phyloP scores from a whole-genome alignment of 768 basidiomycete species.

The Mycena alexandri region DNA sequence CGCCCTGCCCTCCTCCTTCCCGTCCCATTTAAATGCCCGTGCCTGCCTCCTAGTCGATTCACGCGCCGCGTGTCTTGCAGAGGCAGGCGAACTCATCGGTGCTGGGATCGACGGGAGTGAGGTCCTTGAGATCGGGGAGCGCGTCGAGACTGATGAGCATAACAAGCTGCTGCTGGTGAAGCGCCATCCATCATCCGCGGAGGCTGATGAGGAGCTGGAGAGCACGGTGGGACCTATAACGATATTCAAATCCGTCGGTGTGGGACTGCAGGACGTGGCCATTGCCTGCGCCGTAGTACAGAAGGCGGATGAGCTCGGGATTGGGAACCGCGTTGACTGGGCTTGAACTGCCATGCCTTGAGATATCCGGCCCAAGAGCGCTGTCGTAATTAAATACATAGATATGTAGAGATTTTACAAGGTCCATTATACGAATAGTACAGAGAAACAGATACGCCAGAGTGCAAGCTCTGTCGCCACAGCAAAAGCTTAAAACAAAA shows the following conservation, averaged over 20 bases:
- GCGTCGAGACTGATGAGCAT: slow-evolving; percentile 50
- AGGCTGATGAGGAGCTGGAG: neutral
- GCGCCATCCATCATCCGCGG: neutral
- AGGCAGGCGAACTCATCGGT: slow-evolving; percentile 87
- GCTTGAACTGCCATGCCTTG: slow-evolving; percentile 1
- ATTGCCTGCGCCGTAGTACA: slow-evolving; percentile 79
- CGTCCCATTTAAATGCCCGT: slow-evolving; percentile 34
- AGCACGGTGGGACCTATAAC: slow-evolving; percentile 65
- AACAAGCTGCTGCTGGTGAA: slow-evolving; percentile 27
- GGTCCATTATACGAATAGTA: slow-evolving; percentile 28
- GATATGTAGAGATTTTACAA: slow-evolving; percentile 28
- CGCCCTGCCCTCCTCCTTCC: slow-evolving; percentile 45
- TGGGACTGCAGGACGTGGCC: slow-evolving; percentile 90
- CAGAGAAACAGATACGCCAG: slow-evolving; percentile 1
- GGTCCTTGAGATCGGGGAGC: slow-evolving; percentile 79
- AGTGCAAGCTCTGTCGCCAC: slow-evolving; percentile 7
- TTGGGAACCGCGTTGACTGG: slow-evolving; percentile 62
- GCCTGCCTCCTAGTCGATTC: slow-evolving; percentile 79
- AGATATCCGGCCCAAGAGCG: neutral
- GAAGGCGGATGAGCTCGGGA: slow-evolving; percentile 64
- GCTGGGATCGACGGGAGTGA: slow-evolving; percentile 54
- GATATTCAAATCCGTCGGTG: slow-evolving; percentile 90
- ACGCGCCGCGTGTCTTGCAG: slow-evolving; percentile 71
- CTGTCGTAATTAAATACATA: slow-evolving; percentile 19
- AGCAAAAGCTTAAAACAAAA: slow-evolving; percentile 21